These are phyloP conservation scores for Diaporthe citri DNA, from an alignment of 2,329 filamentous ascomycete genomes.

Conservation along the genomic window DNA sequence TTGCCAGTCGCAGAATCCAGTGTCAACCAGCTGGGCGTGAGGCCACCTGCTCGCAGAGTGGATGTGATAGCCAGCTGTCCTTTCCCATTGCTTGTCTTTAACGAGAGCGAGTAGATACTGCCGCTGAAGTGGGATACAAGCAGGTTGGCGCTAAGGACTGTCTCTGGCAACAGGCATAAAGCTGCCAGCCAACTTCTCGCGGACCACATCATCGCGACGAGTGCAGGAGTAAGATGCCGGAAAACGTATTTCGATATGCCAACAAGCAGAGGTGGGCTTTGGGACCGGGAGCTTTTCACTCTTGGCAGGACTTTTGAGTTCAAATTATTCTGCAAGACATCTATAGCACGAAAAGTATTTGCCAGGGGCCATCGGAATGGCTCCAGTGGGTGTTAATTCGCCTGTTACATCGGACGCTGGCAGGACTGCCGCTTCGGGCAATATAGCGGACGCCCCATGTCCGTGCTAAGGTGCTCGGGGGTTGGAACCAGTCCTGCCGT, in stretches of 20 bases:
- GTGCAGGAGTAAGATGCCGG: too few species aligned
- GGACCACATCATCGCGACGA: background rate
- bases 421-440: background rate
- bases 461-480: constrained; percentile 26
- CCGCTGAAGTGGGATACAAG: constrained; percentile 56
- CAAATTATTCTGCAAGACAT: background rate
- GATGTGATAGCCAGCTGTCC: constrained; percentile 45
- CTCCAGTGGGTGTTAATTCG: background rate
- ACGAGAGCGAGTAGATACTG: constrained; percentile 53
- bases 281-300: background rate
- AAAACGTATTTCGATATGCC: background rate
- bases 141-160: constrained; percentile 43
- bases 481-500: constrained; percentile 6
- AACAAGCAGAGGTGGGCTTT: background rate
- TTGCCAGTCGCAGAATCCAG: constrained; percentile 48
- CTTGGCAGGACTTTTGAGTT: constrained; percentile 24
- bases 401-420: constrained; percentile 25
- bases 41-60: constrained; percentile 49
- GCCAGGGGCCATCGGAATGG: background rate
- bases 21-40: constrained; percentile 54
- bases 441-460: constrained; percentile 16
- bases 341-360: background rate
- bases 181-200: background rate
- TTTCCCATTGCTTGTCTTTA: constrained; percentile 43
- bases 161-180: background rate